Evolutionary conservation across 2,329 filamentous ascomycete species (phyloP).

Genomic region (Colletotrichum magnum): DNA sequence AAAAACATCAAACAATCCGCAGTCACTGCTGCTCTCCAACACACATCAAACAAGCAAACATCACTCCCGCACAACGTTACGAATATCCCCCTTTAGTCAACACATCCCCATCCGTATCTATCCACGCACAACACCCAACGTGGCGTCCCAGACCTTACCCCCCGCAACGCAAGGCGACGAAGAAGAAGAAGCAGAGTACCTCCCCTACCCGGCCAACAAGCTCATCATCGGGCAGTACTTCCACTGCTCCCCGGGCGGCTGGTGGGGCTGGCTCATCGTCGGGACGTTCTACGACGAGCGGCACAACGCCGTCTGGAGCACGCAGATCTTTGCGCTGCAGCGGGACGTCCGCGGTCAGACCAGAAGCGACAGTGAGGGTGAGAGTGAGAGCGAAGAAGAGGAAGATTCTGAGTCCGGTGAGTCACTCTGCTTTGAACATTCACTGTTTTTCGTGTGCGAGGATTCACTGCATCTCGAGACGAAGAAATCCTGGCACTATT

Average conservation of each 20-base stretch:
- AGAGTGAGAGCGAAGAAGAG: not conserved
- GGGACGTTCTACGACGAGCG: constrained; percentile 62
- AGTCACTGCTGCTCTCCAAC: no score
- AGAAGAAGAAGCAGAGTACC: constrained; percentile 38
- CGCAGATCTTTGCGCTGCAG: constrained; percentile 54
- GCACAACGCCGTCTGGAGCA: constrained; percentile 61
- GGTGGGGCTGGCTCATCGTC: constrained; percentile 61
- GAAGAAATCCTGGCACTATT: not conserved
- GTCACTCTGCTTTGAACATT: constrained; percentile 13
- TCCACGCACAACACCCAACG: not conserved
- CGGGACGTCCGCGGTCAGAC: constrained; percentile 2
- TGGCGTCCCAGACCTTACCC: no score
- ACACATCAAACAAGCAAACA: no score
- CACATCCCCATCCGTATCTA: no score
- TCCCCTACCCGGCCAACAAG: constrained; percentile 62
- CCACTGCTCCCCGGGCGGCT: constrained; percentile 51
- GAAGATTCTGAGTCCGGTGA: constrained; percentile 25
- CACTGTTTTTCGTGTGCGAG: not conserved
- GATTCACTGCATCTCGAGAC: not conserved
- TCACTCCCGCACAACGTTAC: no score
- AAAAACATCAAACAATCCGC: no score
- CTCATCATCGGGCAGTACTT: constrained; percentile 61
- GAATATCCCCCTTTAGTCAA: no score
- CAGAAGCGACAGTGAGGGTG: no score
- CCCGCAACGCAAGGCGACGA: not conserved